phyloP scores from a whole-genome alignment of 331 rosid species.

The Rosa hybrid region DNA sequence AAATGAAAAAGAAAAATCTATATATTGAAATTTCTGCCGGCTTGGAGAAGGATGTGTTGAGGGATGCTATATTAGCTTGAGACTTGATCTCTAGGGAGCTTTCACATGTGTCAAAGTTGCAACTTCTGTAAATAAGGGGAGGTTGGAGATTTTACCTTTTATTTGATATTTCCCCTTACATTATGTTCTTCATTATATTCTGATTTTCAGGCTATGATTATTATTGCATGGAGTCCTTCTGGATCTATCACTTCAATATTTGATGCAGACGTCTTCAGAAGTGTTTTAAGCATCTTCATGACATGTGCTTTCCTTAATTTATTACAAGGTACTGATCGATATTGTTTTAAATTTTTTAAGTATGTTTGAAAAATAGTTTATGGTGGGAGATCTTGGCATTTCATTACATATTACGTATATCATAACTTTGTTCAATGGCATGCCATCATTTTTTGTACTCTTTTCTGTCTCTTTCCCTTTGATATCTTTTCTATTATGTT shows the following conservation, averaged over 20 bases:
- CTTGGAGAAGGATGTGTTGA: background rate
- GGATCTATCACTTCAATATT: conserved; percentile 67
- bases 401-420: background rate
- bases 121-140: background rate
- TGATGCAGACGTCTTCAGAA: conserved; percentile 71
- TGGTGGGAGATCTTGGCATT: conserved; percentile 11
- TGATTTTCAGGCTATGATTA: conserved; percentile 84
- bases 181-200: conserved; percentile 30
- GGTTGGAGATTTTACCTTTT: background rate
- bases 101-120: background rate
- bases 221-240: conserved; percentile 86
- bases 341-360: background rate
- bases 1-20: background rate
- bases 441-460: background rate
- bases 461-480: conserved; percentile 3
- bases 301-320: conserved; percentile 87
- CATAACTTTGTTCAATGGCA: background rate
- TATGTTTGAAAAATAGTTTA: background rate
- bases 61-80: background rate
- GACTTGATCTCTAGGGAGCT: background rate
- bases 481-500: conserved; percentile 29
- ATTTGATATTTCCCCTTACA: conserved; percentile 6
- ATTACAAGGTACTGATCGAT: conserved; percentile 65
- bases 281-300: conserved; percentile 78
- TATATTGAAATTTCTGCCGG: background rate